phyloP scores from a whole-genome alignment of 805 yeast genomes.

The Hemisphaericaspora nanyangensis region DNA sequence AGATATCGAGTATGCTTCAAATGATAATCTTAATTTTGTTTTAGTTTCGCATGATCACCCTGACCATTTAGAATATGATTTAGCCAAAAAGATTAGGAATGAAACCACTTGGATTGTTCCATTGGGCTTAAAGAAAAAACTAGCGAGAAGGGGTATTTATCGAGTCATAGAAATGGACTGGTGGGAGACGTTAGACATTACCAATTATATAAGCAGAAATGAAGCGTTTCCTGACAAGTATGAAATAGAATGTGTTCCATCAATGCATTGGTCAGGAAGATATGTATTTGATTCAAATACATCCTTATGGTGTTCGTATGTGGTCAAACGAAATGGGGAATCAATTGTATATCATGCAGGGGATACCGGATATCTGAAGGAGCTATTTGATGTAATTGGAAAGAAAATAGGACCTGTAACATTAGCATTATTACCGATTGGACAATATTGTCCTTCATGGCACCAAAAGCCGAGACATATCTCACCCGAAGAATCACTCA shows the following conservation, averaged over 20 bases:
- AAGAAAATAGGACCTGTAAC: slow-evolving; percentile 51
- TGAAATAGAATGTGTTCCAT: slow-evolving; percentile 85
- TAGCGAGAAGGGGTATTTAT: slow-evolving; percentile 56
- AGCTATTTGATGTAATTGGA: slow-evolving; percentile 64
- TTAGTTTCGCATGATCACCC: slow-evolving; percentile 94
- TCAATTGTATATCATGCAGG: slow-evolving; percentile 89
- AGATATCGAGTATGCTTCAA: slow-evolving; percentile 48
- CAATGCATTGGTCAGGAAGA: slow-evolving; percentile 97
- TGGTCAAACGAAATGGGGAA: slow-evolving; percentile 60
- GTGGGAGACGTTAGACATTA: slow-evolving; percentile 64
- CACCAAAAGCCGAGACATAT: slow-evolving; percentile 89
- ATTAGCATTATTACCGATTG: slow-evolving; percentile 82
- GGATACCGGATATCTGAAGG: slow-evolving; percentile 86
- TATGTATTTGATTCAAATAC: slow-evolving; percentile 73
- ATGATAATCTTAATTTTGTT: slow-evolving; percentile 60
- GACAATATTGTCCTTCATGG: slow-evolving; percentile 94
- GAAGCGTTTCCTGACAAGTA: slow-evolving; percentile 45
- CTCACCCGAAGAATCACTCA: slow-evolving; percentile 71
- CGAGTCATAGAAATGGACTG: slow-evolving; percentile 78
- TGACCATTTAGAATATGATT: slow-evolving; percentile 76
- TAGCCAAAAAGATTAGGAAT: slow-evolving; percentile 52
- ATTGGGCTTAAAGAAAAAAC: slow-evolving; percentile 59
- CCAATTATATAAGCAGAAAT: slow-evolving; percentile 37
- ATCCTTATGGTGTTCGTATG: slow-evolving; percentile 86
- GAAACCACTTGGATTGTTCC: slow-evolving; percentile 83